Conservation (phyloP, 2,329 filamentous ascomycete genomes). For the Cladosporium sp. region DNA sequence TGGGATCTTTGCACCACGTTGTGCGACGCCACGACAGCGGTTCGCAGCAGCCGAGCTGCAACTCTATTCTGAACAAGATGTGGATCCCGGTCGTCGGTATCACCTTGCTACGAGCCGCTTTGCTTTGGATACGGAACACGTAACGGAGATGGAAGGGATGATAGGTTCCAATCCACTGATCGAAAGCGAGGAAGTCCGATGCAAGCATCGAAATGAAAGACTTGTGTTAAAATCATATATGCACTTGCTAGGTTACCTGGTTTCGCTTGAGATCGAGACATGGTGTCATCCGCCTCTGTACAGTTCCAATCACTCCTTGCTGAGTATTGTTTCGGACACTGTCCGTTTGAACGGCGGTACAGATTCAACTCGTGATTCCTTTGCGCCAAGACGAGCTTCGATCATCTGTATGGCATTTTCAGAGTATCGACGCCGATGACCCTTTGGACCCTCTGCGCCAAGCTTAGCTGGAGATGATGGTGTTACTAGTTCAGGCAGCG, state of each 20-base stretch:
- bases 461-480: slow-evolving; percentile 10
- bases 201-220: background rate
- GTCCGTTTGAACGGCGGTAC: slow-evolving; percentile 5
- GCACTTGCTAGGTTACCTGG: background rate
- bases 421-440: slow-evolving; percentile 26
- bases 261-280: background rate
- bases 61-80: slow-evolving; percentile 5
- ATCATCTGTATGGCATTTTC: slow-evolving; percentile 21
- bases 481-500: slow-evolving; percentile 16
- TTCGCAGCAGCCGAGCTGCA: slow-evolving; percentile 13
- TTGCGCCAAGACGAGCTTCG: background rate
- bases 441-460: slow-evolving; percentile 9
- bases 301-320: slow-evolving; percentile 1
- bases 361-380: background rate
- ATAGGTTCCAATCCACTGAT: background rate
- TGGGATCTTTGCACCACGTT: slow-evolving; percentile 2
- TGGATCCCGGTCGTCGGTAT: slow-evolving; percentile 6
- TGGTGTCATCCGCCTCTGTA: background rate
- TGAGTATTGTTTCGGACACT: slow-evolving; percentile 6
- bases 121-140: background rate
- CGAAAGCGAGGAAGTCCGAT: slow-evolving; percentile 5
- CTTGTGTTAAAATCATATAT: background rate
- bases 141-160: background rate
- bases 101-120: slow-evolving; percentile 1
- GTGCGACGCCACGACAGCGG: slow-evolving; percentile 9